Evolutionary conservation across 345 rosid genomes (phyloP).

Genomic region (Sisymbrium altissimum): DNA sequence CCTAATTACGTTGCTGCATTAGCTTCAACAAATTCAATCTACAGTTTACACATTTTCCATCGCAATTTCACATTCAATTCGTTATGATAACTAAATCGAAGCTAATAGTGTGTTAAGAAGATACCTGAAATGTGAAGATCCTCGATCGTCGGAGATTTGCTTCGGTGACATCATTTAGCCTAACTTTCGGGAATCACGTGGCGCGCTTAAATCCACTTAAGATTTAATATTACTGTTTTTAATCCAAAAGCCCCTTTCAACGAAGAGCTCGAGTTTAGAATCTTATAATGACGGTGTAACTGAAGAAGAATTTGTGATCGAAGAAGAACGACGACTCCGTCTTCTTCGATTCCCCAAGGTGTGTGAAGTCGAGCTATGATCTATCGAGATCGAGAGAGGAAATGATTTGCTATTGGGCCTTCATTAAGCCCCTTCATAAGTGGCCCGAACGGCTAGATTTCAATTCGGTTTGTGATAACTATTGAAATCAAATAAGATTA

Average conservation of each 20-base stretch:
- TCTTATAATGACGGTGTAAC: neutral
- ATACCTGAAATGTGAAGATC: conserved; percentile 71
- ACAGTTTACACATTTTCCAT: neutral
- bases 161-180: conserved; percentile 73
- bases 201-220: neutral
- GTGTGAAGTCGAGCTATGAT: conserved; percentile 18
- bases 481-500: too few species aligned
- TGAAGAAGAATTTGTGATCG: neutral
- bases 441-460: neutral
- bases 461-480: too few species aligned
- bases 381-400: conserved; percentile 2
- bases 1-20: neutral
- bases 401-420: conserved; percentile 11
- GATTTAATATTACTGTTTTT: neutral
- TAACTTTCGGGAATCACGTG: neutral
- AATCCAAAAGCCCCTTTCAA: neutral
- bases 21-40: neutral
- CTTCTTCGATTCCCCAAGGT: conserved; percentile 22
- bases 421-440: neutral
- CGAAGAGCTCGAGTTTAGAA: neutral
- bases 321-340: conserved; percentile 1
- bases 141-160: conserved; percentile 73
- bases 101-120: too few species aligned
- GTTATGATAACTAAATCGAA: neutral
- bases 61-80: neutral